Evolutionary conservation across 139 green algal species (phyloP).

Genomic region (Tetradesmus lagerheimii): DNA sequence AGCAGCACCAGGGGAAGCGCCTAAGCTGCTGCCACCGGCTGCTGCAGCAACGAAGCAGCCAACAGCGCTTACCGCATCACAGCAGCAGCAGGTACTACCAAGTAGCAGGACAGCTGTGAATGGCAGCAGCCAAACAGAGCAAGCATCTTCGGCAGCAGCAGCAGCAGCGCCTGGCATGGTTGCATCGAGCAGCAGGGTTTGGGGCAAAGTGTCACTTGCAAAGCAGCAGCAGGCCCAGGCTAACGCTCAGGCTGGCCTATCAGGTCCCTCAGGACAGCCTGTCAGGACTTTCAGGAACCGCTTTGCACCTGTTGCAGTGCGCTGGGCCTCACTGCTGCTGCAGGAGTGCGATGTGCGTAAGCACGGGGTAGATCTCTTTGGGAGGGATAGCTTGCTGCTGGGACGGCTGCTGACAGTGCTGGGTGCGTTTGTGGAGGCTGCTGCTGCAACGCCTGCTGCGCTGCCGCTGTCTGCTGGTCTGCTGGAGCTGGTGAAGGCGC

Average conservation of each 20-base stretch:
- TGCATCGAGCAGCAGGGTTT: constrained; percentile 34
- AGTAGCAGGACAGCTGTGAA: background rate
- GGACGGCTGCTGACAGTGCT: constrained; percentile 78
- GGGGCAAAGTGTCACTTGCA: constrained; percentile 34
- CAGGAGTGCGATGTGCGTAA: constrained; percentile 43
- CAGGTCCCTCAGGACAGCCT: background rate
- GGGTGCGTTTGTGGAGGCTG: constrained; percentile 59
- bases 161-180: constrained; percentile 9
- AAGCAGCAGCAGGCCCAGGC: constrained; percentile 2
- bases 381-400: constrained; percentile 72
- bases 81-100: constrained; percentile 35
- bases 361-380: constrained; percentile 89
- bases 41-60: background rate
- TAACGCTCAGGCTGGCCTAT: background rate
- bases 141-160: background rate
- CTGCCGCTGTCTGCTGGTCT: constrained; percentile 65
- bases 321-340: constrained; percentile 78
- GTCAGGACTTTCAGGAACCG: constrained; percentile 40
- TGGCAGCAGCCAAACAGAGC: background rate
- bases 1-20: constrained; percentile 20
- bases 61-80: background rate
- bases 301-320: constrained; percentile 70
- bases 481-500: constrained; percentile 76
- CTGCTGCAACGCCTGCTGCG: constrained; percentile 45
- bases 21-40: constrained; percentile 31